Base-by-base conservation (phyloP, 75 land plant species). In the Adiantum capillusveneris region DNA sequence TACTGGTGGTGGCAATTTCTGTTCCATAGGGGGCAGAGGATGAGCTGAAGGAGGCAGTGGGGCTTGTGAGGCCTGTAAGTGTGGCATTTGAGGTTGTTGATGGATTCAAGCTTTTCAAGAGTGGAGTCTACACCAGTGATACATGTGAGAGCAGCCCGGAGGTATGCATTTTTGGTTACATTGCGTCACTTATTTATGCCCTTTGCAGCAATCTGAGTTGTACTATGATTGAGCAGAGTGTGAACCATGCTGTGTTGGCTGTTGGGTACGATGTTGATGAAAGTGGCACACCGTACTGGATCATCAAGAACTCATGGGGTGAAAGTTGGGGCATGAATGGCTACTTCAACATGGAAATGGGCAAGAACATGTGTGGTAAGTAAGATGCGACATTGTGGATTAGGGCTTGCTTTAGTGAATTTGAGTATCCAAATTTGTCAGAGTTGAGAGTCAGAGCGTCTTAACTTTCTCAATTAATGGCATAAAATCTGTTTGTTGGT, bases 361-460 rank as follows among this genome's bases (percentile, higher is more conserved):
- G 98, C 39, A 93, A 93, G 69, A 93, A 93, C 65, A 93, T 93
- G 98, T 93, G 98, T 75, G 98, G 98, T 93, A 68, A 63, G 97
- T 84, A 31, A 45, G 14, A 5, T 12, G 13, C 27, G 30, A 16
- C 2, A 11, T 48, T 62, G 0, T 61, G 14, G 18, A 1, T 22
- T 44, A 11, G 13, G 25, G 18, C 37, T 18, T 34, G 13, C 11
- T 43, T 9, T 55, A 20, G n/a, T 22, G 29, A n/a, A 22, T 9
- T 1, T 56, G 43, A 6, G 1, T 2, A 24, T 22, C 36, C 11
- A 31, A n/a, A n/a, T n/a, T n/a, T n/a, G n/a, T n/a, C n/a, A n/a
- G n/a, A n/a, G n/a, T n/a, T n/a, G n/a, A n/a, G n/a, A n/a, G n/a
- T n/a, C n/a, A n/a, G n/a, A n/a, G n/a, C 37, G 37, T 9, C 9